Percentiles rank a stretch among this genome's conserved stretches.
phyloP scores from a whole-genome alignment of 305 asterid genomes.

The Solanum chacoense region DNA sequence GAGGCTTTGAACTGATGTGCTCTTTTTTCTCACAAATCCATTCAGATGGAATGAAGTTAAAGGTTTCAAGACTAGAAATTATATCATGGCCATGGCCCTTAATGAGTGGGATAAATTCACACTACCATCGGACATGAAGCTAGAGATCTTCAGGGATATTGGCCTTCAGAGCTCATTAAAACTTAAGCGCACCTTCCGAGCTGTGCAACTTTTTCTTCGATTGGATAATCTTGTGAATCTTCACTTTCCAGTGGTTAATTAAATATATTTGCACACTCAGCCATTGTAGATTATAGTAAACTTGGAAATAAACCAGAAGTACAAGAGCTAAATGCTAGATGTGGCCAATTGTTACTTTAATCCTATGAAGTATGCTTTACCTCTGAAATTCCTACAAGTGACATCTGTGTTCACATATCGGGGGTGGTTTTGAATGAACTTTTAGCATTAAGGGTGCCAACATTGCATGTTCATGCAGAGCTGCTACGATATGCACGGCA shows the following conservation, averaged over 20 bases:
- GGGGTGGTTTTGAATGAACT: background rate
- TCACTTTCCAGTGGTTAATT: background rate
- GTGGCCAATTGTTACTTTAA: background rate
- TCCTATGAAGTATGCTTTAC: background rate
- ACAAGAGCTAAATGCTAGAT: background rate
- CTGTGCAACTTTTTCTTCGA: background rate
- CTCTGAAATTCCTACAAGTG: background rate
- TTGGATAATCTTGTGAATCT: background rate
- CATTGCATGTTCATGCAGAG: background rate
- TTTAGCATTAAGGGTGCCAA: background rate
- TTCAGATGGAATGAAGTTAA: background rate
- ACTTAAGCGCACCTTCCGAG: background rate
- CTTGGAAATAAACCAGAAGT: background rate
- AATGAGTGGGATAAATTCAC: background rate
- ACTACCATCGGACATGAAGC: background rate
- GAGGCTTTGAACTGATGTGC: background rate
- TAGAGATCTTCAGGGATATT: background rate
- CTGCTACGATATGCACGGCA: background rate
- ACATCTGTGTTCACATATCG: background rate
- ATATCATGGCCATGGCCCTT: background rate
- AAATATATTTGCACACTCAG: background rate
- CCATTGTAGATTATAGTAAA: background rate
- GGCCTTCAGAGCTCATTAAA: background rate
- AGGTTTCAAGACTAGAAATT: background rate
- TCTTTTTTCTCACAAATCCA: background rate